These are phyloP conservation scores for Oxytropis ochrocephala DNA, from an alignment of 306 rosid genomes.

Conservation along the genomic window DNA sequence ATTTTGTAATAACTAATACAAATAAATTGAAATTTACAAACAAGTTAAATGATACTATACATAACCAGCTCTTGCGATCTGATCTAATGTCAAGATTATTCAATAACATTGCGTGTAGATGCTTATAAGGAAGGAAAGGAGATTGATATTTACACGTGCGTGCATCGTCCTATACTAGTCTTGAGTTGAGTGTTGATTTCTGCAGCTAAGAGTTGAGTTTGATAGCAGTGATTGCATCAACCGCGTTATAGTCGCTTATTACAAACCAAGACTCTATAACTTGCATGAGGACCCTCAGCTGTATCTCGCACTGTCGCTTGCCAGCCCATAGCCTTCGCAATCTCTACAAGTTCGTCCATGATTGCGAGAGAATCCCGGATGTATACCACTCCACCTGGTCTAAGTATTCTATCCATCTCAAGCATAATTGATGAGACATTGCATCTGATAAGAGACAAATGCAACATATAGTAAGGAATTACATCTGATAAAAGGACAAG, in stretches of 20 bases:
- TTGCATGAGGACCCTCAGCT: constrained; percentile 86
- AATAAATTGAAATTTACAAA: constrained; percentile 23
- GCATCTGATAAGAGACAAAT: constrained; percentile 48
- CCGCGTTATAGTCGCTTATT: constrained; percentile 51
- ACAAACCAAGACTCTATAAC: constrained; percentile 68
- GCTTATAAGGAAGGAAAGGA: neutral
- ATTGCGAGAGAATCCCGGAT: constrained; percentile 68
- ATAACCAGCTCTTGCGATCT: constrained; percentile 9
- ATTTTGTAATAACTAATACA: neutral
- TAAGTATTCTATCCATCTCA: constrained; percentile 89
- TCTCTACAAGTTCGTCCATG: constrained; percentile 76
- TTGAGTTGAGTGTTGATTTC: neutral
- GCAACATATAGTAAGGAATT: neutral
- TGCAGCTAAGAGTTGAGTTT: constrained; percentile 7
- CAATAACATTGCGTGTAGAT: neutral
- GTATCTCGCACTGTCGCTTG: constrained; percentile 56
- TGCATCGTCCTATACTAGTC: neutral
- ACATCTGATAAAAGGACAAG: too few relatives aligned
- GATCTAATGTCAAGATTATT: constrained; percentile 4
- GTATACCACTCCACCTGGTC: constrained; percentile 79
- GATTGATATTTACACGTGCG: constrained; percentile 13
- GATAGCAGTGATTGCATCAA: constrained; percentile 23
- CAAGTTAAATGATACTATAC: constrained; percentile 9
- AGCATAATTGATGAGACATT: constrained; percentile 74
- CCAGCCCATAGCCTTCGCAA: constrained; percentile 83